Percentiles rank a stretch among this genome's conserved stretches.
Evolutionary conservation across 73 alveolate species (phyloP).

Genomic region (Paramecium sexaurelia): DNA sequence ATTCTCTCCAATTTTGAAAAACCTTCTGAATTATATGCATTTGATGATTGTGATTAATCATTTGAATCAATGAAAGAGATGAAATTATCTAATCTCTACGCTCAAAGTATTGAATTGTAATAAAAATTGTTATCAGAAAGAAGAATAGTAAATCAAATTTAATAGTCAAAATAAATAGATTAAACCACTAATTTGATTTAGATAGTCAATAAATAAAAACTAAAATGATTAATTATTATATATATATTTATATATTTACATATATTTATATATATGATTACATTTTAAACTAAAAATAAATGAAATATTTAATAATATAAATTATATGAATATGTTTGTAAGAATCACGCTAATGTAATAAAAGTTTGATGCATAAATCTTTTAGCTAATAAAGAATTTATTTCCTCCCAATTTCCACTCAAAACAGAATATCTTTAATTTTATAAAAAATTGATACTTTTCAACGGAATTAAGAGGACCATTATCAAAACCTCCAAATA

Average conservation of each 20-base stretch:
- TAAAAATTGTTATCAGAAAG: not conserved
- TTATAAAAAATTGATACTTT: slow-evolving; percentile 67
- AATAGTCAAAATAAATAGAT: not conserved
- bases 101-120: slow-evolving; percentile 8
- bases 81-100: slow-evolving; percentile 25
- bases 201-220: not conserved
- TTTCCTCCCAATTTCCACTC: slow-evolving; percentile 85
- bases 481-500: slow-evolving; percentile 94
- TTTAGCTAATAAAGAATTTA: slow-evolving; percentile 76
- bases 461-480: slow-evolving; percentile 84
- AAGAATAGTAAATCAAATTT: not conserved
- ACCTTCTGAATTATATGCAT: not conserved
- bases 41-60: slow-evolving; percentile 39
- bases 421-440: slow-evolving; percentile 70
- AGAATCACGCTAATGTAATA: slow-evolving; percentile 2
- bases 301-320: too few species aligned
- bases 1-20: not conserved
- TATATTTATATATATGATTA: not conserved
- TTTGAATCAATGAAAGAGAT: slow-evolving; percentile 42
- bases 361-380: slow-evolving; percentile 86
- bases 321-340: too few species aligned
- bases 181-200: not conserved
- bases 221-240: slow-evolving; percentile 3
- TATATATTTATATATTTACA: not conserved
- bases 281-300: too few species aligned